A percentile compares a stretch with the other conserved stretches of the same genome.
Evolutionary conservation across 139 green algal species (phyloP).

Genomic region (Pseudopediastrum boryanum): DNA sequence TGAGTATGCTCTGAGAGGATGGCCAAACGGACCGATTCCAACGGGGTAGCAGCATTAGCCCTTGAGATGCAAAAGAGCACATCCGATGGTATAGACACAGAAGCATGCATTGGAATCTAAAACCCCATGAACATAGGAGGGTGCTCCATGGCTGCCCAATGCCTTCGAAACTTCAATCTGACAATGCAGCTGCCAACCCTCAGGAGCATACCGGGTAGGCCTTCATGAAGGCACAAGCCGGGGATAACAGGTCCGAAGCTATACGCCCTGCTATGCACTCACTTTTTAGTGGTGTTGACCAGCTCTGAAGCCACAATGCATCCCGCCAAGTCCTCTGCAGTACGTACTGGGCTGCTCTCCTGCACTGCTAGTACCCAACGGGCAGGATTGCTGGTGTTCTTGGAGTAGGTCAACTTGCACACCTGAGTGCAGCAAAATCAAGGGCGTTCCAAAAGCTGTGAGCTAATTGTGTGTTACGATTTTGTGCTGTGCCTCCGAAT

Average conservation of each 20-base stretch:
- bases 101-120: neutral
- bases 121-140: neutral
- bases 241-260: neutral
- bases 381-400: constrained; percentile 48
- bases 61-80: no score
- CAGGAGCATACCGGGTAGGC: neutral
- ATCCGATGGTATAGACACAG: no score
- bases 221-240: neutral
- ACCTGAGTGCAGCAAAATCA: constrained; percentile 31
- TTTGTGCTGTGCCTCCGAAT: no score
- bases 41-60: no score
- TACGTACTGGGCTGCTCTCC: constrained; percentile 40
- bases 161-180: neutral
- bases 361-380: constrained; percentile 57
- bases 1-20: no score
- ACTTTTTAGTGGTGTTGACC: constrained; percentile 48
- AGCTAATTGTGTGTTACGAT: no score
- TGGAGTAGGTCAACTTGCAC: constrained; percentile 52
- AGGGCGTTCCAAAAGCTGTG: no score
- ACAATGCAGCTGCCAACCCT: neutral
- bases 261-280: neutral
- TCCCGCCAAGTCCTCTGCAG: constrained; percentile 38
- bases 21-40: no score
- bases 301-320: constrained; percentile 53
- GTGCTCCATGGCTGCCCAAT: neutral